Evolutionary conservation across 2,329 filamentous ascomycete genomes (phyloP).

Genomic region (Fusarium sp.): DNA sequence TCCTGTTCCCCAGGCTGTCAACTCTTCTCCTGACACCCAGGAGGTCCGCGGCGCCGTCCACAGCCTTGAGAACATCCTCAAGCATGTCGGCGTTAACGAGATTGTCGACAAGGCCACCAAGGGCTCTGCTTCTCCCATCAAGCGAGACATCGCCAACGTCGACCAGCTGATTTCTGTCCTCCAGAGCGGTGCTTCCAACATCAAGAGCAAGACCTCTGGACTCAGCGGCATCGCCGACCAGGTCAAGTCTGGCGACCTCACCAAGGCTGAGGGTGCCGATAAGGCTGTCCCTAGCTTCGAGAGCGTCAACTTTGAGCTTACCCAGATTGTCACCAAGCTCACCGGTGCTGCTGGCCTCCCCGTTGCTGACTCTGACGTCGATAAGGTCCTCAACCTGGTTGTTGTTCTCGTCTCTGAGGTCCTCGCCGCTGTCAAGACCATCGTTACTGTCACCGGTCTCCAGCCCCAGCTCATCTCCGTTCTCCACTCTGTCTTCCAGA

Average conservation of each 20-base stretch:
- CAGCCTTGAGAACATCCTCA: constrained; percentile 1
- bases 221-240: constrained; percentile 33
- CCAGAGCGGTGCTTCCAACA: not conserved
- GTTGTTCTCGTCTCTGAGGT: constrained; percentile 36
- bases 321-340: constrained; percentile 43
- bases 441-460: constrained; percentile 45
- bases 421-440: constrained; percentile 42
- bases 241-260: constrained; percentile 40
- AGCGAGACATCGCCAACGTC: constrained; percentile 7
- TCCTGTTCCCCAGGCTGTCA: constrained; percentile 24
- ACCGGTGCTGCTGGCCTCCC: constrained; percentile 38
- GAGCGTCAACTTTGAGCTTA: constrained; percentile 40
- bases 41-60: constrained; percentile 12
- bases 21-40: constrained; percentile 5
- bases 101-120: not conserved
- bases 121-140: not conserved
- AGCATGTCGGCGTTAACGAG: constrained; percentile 6
- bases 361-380: constrained; percentile 42
- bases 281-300: constrained; percentile 33
- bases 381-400: constrained; percentile 42
- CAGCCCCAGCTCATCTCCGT: constrained; percentile 43
- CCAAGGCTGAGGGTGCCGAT: constrained; percentile 39
- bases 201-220: constrained; percentile 23
- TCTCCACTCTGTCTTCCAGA: constrained; percentile 47
- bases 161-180: constrained; percentile 19